phyloP scores from a whole-genome alignment of 768 basidiomycete species.

The Lactarius indigo region DNA sequence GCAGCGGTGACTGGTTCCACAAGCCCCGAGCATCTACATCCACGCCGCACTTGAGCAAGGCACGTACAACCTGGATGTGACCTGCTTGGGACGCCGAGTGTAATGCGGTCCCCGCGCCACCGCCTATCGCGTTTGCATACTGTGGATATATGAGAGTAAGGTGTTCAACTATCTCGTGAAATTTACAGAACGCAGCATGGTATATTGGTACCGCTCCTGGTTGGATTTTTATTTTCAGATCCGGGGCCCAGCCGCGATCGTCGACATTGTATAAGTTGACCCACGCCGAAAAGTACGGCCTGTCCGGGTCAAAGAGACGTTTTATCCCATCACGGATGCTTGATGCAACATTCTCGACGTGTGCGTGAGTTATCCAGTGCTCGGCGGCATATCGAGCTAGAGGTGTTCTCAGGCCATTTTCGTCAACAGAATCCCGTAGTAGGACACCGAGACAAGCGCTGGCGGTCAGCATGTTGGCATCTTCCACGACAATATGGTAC shows the following conservation, averaged over 20 bases:
- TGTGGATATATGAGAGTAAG: not conserved
- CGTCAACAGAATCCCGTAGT: not conserved
- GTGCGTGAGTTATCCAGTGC: too few relatives aligned
- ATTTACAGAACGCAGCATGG: not conserved
- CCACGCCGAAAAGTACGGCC: not conserved
- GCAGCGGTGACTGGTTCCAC: not conserved
- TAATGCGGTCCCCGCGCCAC: not conserved
- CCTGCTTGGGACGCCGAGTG: not conserved
- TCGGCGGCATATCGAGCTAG: too few relatives aligned
- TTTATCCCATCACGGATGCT: not conserved
- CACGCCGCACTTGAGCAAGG: not conserved
- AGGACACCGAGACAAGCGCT: not conserved
- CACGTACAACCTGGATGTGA: not conserved
- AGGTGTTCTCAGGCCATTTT: too few relatives aligned
- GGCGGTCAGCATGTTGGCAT: too few relatives aligned
- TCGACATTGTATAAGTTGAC: not conserved
- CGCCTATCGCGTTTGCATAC: not conserved
- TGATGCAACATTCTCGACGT: too few relatives aligned
- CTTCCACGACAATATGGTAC: not conserved
- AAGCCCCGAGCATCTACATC: not conserved
- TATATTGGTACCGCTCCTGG: not conserved
- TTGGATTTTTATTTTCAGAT: not conserved
- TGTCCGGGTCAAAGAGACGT: not conserved
- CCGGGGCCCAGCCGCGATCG: not conserved
- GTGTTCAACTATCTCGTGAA: not conserved